Evolutionary conservation across 495 filamentous ascomycete genomes (phyloP).

Genomic region (Hypoxylon fragiforme): DNA sequence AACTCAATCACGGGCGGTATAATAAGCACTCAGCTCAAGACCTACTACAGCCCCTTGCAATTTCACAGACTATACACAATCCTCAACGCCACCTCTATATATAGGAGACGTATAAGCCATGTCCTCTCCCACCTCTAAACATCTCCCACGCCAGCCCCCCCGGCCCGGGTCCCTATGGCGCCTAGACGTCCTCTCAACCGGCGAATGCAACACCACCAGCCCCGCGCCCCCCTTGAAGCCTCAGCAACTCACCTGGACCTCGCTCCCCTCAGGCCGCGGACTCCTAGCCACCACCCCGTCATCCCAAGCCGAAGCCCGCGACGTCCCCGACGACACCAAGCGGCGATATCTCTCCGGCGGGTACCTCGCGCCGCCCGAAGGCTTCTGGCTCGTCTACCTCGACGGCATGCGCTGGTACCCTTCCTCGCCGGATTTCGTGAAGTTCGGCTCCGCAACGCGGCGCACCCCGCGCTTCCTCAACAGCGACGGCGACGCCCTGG

Average conservation of each 20-base stretch:
- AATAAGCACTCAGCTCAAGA: too few relatives aligned
- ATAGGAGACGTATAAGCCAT: too few relatives aligned
- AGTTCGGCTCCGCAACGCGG: neutral
- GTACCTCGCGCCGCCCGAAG: neutral
- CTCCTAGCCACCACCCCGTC: neutral
- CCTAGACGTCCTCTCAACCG: neutral
- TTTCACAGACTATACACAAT: too few relatives aligned
- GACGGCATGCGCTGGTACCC: slow-evolving; percentile 18
- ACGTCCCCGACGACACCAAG: neutral
- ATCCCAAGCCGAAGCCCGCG: neutral
- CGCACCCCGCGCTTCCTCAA: neutral
- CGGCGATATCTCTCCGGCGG: neutral
- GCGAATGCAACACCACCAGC: neutral
- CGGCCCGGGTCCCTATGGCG: neutral
- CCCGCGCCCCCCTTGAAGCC: neutral
- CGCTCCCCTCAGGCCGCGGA: neutral
- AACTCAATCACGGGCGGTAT: too few relatives aligned
- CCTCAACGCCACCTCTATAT: too few relatives aligned
- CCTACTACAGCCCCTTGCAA: too few relatives aligned
- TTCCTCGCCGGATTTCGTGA: neutral
- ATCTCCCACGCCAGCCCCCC: neutral
- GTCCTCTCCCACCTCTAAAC: neutral
- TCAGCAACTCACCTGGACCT: neutral
- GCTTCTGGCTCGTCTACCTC: slow-evolving; percentile 8
- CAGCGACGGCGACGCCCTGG: neutral